Evolutionary conservation across 176 grass and related monocot genomes (phyloP).

Genomic region (Zea mays): Zm-B73-REFERENCE-NAM-5.0 NC_050096.1:99752501-99753000

Average conservation of each 20-base stretch:
- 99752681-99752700: slow-evolving; percentile 78
- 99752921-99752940: slow-evolving; percentile 22
- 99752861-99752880: slow-evolving; percentile 8
- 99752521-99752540: slow-evolving; percentile 93
- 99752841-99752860: not conserved
- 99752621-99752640: slow-evolving; percentile 97
- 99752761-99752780: slow-evolving; percentile 97
- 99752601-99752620: slow-evolving; percentile 92
- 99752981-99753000: slow-evolving; percentile 17
- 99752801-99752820: slow-evolving; percentile 71
- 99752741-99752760: slow-evolving; percentile 96
- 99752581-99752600: slow-evolving; percentile 85
- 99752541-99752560: slow-evolving; percentile 59
- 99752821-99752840: slow-evolving; percentile 1
- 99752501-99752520: slow-evolving; percentile 85
- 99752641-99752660: slow-evolving; percentile 91
- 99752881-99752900: slow-evolving; percentile 15
- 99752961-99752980: slow-evolving; percentile 15
- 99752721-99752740: slow-evolving; percentile 90
- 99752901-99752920: not conserved
- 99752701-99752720: slow-evolving; percentile 88
- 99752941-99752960: not conserved
- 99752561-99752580: slow-evolving; percentile 86
- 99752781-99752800: slow-evolving; percentile 98
- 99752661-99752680: slow-evolving; percentile 92